Percentiles rank a stretch among this genome's conserved stretches.
Conservation (phyloP, 1,139 yeast genomes). For the Nadsonia commutata region DNA sequence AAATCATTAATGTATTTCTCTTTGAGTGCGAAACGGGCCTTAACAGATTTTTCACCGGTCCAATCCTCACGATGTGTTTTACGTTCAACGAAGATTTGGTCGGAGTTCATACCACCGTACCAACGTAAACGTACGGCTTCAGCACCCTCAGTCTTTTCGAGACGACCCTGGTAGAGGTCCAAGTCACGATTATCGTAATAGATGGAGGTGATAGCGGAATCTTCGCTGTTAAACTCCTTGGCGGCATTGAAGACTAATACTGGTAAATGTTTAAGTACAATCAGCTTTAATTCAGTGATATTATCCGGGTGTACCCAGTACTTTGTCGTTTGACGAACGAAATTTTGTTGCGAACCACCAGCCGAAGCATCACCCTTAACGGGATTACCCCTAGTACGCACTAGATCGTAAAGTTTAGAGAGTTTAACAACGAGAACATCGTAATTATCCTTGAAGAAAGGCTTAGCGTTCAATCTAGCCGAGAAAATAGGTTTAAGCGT, state of each 20-base stretch:
- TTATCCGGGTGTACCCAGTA: conserved; percentile 99
- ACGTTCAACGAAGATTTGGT: conserved; percentile 87
- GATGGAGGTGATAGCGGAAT: conserved; percentile 90
- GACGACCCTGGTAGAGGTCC: conserved; percentile 86
- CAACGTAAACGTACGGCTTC: conserved; percentile 96
- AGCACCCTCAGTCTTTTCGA: conserved; percentile 95
- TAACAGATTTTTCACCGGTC: conserved; percentile 98
- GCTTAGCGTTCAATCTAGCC: conserved; percentile 81
- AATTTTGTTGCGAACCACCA: conserved; percentile 95
- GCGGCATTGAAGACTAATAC: conserved; percentile 92
- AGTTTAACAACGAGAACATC: conserved; percentile 79
- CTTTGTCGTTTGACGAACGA: conserved; percentile 94
- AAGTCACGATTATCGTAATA: conserved; percentile 81
- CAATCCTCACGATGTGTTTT: conserved; percentile 98
- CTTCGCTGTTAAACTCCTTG: conserved; percentile 89
- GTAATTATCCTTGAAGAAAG: conserved; percentile 89
- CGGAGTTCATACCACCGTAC: conserved; percentile 96
- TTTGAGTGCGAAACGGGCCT: conserved; percentile 85
- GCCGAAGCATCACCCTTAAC: conserved; percentile 89
- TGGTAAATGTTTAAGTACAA: conserved; percentile 85
- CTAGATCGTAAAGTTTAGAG: conserved; percentile 79
- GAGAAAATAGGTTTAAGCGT: conserved; percentile 82
- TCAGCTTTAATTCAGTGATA: conserved; percentile 89
- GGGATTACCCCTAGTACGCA: conserved; percentile 91
- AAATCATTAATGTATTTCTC: conserved; percentile 83